Conservation (phyloP, 2,329 filamentous ascomycete genomes). For the Berkeleyomyces rouxiae region DNA sequence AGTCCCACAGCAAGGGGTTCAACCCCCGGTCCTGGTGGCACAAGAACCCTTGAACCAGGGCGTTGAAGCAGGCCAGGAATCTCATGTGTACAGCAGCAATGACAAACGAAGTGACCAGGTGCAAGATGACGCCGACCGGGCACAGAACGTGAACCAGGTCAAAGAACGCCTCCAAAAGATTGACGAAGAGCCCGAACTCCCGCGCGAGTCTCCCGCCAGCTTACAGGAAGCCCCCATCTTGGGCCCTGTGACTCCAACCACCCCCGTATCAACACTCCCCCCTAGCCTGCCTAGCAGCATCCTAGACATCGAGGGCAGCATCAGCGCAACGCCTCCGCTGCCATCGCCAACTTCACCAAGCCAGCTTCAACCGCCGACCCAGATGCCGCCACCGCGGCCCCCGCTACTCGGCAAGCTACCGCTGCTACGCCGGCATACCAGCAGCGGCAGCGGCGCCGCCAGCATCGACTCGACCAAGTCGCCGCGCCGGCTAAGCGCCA, state of each 20-base stretch:
- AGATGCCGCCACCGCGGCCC: not conserved
- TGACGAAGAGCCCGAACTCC: conserved; percentile 9
- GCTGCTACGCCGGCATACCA: conserved; percentile 1
- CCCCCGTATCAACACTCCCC: not conserved
- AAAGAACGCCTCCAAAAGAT: conserved; percentile 11
- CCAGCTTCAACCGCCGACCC: not conserved
- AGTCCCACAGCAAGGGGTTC: not conserved
- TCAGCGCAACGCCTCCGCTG: not conserved
- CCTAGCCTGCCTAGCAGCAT: not conserved
- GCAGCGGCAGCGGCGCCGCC: not conserved
- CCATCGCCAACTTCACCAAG: not conserved
- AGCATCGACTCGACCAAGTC: not conserved
- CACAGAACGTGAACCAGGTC: conserved; percentile 1
- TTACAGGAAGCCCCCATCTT: not conserved
- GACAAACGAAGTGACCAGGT: conserved; percentile 2
- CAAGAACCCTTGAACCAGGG: not conserved
- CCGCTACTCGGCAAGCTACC: conserved; percentile 6
- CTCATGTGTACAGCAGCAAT: not conserved
- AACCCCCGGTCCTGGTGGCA: not conserved
- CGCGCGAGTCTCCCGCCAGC: not conserved
- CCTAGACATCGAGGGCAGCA: not conserved
- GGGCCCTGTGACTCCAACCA: not conserved
- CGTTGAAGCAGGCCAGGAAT: not conserved
- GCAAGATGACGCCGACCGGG: conserved; percentile 6
- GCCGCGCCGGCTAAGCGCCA: conserved; percentile 2